These are phyloP conservation scores for Coemansia aciculifera DNA, from an alignment of 192 early-diverging fungal genomes.

Conservation along the genomic window DNA sequence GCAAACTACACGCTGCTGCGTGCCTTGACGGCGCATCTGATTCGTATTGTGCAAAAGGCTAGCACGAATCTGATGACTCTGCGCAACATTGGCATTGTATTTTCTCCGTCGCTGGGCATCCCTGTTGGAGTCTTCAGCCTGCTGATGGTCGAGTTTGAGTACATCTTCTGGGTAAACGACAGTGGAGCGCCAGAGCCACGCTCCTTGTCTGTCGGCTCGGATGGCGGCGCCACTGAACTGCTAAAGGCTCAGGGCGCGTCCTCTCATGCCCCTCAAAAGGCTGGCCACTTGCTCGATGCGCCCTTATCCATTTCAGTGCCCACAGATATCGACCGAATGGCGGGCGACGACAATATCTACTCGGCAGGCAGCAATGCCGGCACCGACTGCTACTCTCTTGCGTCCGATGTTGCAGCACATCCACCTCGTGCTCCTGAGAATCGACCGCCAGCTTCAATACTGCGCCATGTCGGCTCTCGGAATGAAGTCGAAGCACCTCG, in stretches of 20 bases:
- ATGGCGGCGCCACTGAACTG: slow-evolving; percentile 1
- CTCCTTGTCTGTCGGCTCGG: slow-evolving; percentile 12
- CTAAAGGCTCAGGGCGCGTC: not conserved
- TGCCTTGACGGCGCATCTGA: slow-evolving; percentile 85
- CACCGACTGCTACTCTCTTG: slow-evolving; percentile 1
- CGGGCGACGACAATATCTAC: slow-evolving; percentile 9
- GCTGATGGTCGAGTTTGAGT: slow-evolving; percentile 87
- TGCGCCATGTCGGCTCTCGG: slow-evolving; percentile 19
- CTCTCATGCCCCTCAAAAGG: not conserved
- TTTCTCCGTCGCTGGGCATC: slow-evolving; percentile 91
- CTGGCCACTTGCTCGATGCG: not conserved
- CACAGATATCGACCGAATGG: slow-evolving; percentile 27
- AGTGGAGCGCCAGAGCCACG: slow-evolving; percentile 60
- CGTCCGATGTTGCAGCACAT: slow-evolving; percentile 7
- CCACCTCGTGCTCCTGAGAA: not conserved
- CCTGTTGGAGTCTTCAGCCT: slow-evolving; percentile 92
- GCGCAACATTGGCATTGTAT: slow-evolving; percentile 94
- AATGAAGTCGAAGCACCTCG: slow-evolving; percentile 12
- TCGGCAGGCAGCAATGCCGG: slow-evolving; percentile 15
- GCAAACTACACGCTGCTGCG: slow-evolving; percentile 89
- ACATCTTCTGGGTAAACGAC: slow-evolving; percentile 77
- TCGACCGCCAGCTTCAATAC: slow-evolving; percentile 2
- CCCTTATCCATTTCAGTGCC: slow-evolving; percentile 37
- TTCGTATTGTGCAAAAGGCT: slow-evolving; percentile 80
- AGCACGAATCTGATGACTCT: slow-evolving; percentile 93